Percentiles rank a stretch among this genome's conserved stretches.
Conservation (phyloP, 495 filamentous ascomycete species). For the Neurospora tetraspora region DNA sequence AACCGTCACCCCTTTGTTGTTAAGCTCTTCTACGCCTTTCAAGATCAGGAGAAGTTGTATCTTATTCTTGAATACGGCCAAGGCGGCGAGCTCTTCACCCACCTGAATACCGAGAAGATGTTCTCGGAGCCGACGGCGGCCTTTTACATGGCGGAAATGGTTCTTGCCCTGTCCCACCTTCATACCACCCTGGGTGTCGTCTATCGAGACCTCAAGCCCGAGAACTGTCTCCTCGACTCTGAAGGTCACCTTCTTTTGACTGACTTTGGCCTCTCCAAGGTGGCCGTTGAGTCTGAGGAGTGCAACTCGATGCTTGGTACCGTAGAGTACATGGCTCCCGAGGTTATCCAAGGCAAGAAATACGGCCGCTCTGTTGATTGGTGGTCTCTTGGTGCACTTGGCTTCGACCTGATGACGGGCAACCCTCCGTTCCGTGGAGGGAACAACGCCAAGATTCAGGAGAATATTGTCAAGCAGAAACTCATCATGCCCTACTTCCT, state of each 20-base stretch:
- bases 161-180: conserved; percentile 84
- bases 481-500: conserved; percentile 80
- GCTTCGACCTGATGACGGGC: conserved; percentile 85
- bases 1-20: conserved; percentile 95
- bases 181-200: conserved; percentile 87
- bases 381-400: conserved; percentile 94
- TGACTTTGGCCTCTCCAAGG: conserved; percentile 94
- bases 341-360: conserved; percentile 72
- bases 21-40: conserved; percentile 95
- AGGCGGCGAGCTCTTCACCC: conserved; percentile 88
- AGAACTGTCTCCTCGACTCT: conserved; percentile 90
- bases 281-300: conserved; percentile 69
- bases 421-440: conserved; percentile 78
- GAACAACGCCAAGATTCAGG: conserved; percentile 85
- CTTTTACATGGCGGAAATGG: conserved; percentile 98
- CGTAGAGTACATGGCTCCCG: conserved; percentile 97
- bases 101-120: conserved; percentile 83
- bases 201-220: conserved; percentile 94
- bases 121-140: conserved; percentile 78
- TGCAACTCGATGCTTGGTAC: conserved; percentile 89
- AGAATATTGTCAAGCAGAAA: conserved; percentile 89
- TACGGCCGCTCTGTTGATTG: conserved; percentile 95
- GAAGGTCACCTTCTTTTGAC: conserved; percentile 90
- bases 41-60: conserved; percentile 96
- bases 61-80: conserved; percentile 97